These are phyloP conservation scores for Hymenoscyphus fraxineus DNA, from an alignment of 2,329 filamentous ascomycete genomes.

Conservation along the genomic window DNA sequence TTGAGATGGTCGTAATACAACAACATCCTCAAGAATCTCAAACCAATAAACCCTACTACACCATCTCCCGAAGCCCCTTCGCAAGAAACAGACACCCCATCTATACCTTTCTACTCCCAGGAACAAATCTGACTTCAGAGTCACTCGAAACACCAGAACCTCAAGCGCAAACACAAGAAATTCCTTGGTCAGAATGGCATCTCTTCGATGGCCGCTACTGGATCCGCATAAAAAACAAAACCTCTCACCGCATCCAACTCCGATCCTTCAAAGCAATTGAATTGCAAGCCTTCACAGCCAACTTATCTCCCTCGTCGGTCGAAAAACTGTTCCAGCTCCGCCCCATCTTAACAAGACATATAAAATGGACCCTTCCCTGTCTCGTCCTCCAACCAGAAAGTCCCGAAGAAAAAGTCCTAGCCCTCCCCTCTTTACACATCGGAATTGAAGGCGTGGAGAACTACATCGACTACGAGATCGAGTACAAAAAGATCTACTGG, in stretches of 20 bases:
- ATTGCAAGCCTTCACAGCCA: neutral
- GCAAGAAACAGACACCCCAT: too few species aligned
- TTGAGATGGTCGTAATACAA: slow-evolving; percentile 26
- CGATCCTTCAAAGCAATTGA: slow-evolving; percentile 23
- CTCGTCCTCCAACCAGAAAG: slow-evolving; percentile 16
- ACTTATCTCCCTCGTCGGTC: neutral
- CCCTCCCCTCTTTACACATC: slow-evolving; percentile 29
- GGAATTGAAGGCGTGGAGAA: slow-evolving; percentile 1
- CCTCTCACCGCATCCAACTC: slow-evolving; percentile 13
- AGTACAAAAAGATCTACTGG: slow-evolving; percentile 29
- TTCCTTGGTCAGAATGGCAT: slow-evolving; percentile 25
- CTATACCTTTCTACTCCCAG: slow-evolving; percentile 37
- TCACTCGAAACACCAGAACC: neutral
- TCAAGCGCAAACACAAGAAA: neutral
- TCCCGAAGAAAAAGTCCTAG: slow-evolving; percentile 21
- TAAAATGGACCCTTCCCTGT: slow-evolving; percentile 32
- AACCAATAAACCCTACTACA: slow-evolving; percentile 13
- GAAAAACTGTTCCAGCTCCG: neutral
- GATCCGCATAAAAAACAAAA: slow-evolving; percentile 42
- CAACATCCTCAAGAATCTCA: slow-evolving; percentile 1
- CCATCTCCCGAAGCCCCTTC: slow-evolving; percentile 21
- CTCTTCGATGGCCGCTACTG: slow-evolving; percentile 61
- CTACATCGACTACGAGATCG: slow-evolving; percentile 24
- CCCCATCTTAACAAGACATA: neutral
- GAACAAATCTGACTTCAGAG: slow-evolving; percentile 36